Evolutionary conservation across 129 eudicot genomes (phyloP).

Genomic region (Escallonia rubra): DNA sequence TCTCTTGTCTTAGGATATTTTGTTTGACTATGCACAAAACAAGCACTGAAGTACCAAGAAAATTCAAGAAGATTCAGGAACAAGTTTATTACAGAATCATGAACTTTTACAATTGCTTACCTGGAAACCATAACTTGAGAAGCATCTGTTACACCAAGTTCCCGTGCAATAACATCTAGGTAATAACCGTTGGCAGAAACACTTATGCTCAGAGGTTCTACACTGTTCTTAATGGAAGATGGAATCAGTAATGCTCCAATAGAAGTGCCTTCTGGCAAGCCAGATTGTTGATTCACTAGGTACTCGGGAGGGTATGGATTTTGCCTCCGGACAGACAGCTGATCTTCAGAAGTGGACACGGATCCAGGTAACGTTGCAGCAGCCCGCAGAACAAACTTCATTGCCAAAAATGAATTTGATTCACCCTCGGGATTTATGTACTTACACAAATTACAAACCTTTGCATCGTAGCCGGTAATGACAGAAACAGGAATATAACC

Average conservation of each 20-base stretch:
- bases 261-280: conserved; percentile 23
- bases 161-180: conserved; percentile 78
- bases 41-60: too few species aligned
- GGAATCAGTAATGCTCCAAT: conserved; percentile 57
- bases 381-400: conserved; percentile 45
- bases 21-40: too few species aligned
- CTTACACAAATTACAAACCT: conserved; percentile 65
- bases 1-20: too few species aligned
- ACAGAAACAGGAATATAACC: conserved; percentile 67
- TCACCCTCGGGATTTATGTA: conserved; percentile 57
- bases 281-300: conserved; percentile 23
- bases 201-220: conserved; percentile 46
- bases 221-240: conserved; percentile 34
- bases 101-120: conserved; percentile 21
- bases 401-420: conserved; percentile 43
- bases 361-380: conserved; percentile 38
- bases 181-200: conserved; percentile 51
- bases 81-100: too few species aligned
- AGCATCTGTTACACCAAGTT: conserved; percentile 71
- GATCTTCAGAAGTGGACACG: conserved; percentile 36
- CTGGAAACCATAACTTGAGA: conserved; percentile 69
- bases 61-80: too few species aligned
- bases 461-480: conserved; percentile 57
- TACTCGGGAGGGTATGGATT: conserved; percentile 55
- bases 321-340: conserved; percentile 51